phyloP scores from a whole-genome alignment of 2,329 filamentous ascomycete genomes.

The Curvularia sp. region DNA sequence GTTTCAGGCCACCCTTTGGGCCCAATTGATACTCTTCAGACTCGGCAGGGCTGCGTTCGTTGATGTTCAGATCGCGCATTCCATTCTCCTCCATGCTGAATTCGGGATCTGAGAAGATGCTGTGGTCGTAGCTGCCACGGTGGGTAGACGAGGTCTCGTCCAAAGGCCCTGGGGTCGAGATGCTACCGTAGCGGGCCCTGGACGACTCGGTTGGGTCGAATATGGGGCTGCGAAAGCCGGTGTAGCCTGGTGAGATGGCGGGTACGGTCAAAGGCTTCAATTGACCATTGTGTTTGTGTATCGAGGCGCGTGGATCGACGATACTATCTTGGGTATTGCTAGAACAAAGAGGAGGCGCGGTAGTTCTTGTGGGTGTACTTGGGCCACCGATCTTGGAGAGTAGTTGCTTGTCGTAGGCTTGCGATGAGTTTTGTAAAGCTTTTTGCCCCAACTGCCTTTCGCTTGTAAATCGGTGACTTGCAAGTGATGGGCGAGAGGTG shows the following conservation, averaged over 20 bases:
- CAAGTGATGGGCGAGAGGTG: constrained; percentile 47
- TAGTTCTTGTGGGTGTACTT: constrained; percentile 60
- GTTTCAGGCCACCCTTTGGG: constrained; percentile 65
- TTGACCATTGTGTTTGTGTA: constrained; percentile 53
- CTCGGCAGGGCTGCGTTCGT: constrained; percentile 59
- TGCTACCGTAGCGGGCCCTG: constrained; percentile 57
- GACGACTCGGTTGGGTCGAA: constrained; percentile 47
- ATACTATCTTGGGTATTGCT: constrained; percentile 46
- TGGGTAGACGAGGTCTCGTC: constrained; percentile 64
- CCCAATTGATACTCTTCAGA: constrained; percentile 54
- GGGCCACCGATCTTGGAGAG: constrained; percentile 68
- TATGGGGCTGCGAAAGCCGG: constrained; percentile 53
- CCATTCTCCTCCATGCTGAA: constrained; percentile 62
- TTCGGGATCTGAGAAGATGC: constrained; percentile 60
- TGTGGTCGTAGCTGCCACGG: constrained; percentile 69
- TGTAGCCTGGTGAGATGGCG: constrained; percentile 54
- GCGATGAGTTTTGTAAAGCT: constrained; percentile 65
- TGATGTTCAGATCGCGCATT: constrained; percentile 61
- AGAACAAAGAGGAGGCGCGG: constrained; percentile 40
- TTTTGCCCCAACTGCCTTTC: constrained; percentile 66
- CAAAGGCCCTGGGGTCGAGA: constrained; percentile 54
- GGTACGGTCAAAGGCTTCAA: constrained; percentile 57
- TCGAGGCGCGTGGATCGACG: constrained; percentile 47
- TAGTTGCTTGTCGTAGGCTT: constrained; percentile 68
- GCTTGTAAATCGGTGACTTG: constrained; percentile 61